Evolutionary conservation across 1,139 yeast genomes (phyloP).

Genomic region (Lodderomyces orthopsilosis): DNA sequence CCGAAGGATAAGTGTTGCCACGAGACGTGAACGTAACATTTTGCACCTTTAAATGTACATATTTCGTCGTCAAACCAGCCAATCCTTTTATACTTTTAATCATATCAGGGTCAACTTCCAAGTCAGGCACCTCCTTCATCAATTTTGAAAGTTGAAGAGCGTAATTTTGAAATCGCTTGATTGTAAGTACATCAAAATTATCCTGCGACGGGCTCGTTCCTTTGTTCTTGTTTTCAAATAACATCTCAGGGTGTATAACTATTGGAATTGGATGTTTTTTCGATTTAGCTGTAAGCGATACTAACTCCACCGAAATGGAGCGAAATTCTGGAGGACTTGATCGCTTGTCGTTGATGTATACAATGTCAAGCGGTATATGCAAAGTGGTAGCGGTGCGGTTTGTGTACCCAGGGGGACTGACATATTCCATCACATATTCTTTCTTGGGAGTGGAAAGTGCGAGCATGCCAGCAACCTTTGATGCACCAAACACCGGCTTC

Average conservation of each 20-base stretch:
- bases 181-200: slow-evolving; percentile 30
- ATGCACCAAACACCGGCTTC: slow-evolving; percentile 30
- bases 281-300: slow-evolving; percentile 32
- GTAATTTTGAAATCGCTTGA: slow-evolving; percentile 31
- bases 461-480: slow-evolving; percentile 32
- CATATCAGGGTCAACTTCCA: slow-evolving; percentile 25
- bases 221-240: slow-evolving; percentile 32
- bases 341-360: slow-evolving; percentile 17
- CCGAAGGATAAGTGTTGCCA: neutral
- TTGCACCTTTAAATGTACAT: slow-evolving; percentile 13
- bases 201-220: slow-evolving; percentile 19
- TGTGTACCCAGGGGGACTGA: slow-evolving; percentile 13
- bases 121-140: slow-evolving; percentile 24
- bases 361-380: slow-evolving; percentile 27
- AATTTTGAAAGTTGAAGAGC: slow-evolving; percentile 30
- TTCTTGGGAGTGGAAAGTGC: slow-evolving; percentile 33
- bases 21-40: neutral
- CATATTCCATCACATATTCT: slow-evolving; percentile 25
- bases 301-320: slow-evolving; percentile 30
- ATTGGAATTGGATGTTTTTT: slow-evolving; percentile 36
- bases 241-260: slow-evolving; percentile 35
- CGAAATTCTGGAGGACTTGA: slow-evolving; percentile 28
- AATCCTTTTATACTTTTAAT: slow-evolving; percentile 32
- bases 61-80: slow-evolving; percentile 31
- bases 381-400: slow-evolving; percentile 12